Percentiles rank a stretch among this genome's conserved stretches.
Evolutionary conservation across 2,329 filamentous ascomycete species (phyloP).

Genomic region (Sphaerulina musiva): DNA sequence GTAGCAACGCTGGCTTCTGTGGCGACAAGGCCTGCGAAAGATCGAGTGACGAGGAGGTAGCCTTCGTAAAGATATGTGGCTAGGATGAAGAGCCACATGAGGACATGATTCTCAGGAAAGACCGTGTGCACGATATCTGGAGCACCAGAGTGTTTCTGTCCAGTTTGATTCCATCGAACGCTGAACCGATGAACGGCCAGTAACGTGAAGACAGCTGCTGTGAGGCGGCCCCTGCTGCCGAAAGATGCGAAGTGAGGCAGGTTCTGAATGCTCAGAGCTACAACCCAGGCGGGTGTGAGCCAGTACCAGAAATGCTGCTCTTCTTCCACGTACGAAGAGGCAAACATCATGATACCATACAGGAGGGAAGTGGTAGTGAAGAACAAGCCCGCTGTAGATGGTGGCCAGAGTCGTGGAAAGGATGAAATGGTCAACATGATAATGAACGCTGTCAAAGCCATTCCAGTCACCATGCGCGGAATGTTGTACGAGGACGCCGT

Average conservation of each 20-base stretch:
- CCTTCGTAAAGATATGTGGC: slow-evolving; percentile 60
- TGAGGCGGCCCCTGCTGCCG: slow-evolving; percentile 3
- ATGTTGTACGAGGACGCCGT: slow-evolving; percentile 91
- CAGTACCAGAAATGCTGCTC: slow-evolving; percentile 99
- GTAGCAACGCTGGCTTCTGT: slow-evolving; percentile 29
- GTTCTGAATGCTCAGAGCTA: slow-evolving; percentile 29
- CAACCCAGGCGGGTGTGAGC: slow-evolving; percentile 63
- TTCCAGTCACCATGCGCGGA: slow-evolving; percentile 49
- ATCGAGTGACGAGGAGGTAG: slow-evolving; percentile 37
- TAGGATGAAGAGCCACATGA: slow-evolving; percentile 70
- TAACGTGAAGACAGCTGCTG: slow-evolving; percentile 32
- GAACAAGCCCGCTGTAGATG: slow-evolving; percentile 43
- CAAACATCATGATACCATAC: slow-evolving; percentile 92
- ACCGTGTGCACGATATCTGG: slow-evolving; percentile 75
- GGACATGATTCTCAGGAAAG: slow-evolving; percentile 54
- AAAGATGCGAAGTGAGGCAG: slow-evolving; percentile 2
- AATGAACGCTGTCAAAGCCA: slow-evolving; percentile 39
- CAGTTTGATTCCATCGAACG: slow-evolving; percentile 90
- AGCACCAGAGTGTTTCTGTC: slow-evolving; percentile 89
- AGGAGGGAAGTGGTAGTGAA: slow-evolving; percentile 35
- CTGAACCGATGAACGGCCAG: slow-evolving; percentile 60
- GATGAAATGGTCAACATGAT: slow-evolving; percentile 35
- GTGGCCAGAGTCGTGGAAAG: slow-evolving; percentile 28
- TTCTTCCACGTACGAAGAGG: slow-evolving; percentile 94
- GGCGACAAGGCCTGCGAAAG: slow-evolving; percentile 27